A percentile compares a stretch with the other conserved stretches of the same genome.
phyloP scores from a whole-genome alignment of 768 basidiomycete species.

The Gloeostereum incarnatum region DNA sequence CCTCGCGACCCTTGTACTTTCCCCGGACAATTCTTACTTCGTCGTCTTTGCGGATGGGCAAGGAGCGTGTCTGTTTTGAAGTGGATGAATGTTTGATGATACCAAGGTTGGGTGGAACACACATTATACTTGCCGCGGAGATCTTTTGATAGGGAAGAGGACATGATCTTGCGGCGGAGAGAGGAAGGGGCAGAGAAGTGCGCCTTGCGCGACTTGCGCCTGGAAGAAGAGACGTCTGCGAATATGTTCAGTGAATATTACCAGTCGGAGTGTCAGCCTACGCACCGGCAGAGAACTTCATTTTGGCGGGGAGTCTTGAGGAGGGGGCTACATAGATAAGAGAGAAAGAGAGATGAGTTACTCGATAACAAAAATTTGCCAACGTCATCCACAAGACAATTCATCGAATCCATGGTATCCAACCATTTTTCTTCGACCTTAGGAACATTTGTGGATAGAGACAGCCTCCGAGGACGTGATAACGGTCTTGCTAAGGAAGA shows the following conservation, averaged over 20 bases:
- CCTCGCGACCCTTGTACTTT: conserved; percentile 98
- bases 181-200: conserved; percentile 96
- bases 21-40: conserved; percentile 96
- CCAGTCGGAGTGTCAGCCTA: background rate
- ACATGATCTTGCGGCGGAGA: conserved; percentile 96
- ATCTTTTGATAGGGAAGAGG: conserved; percentile 91
- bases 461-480: no score
- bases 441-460: no score
- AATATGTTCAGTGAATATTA: background rate
- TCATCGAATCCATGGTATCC: no score
- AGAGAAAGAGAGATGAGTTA: no score
- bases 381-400: no score
- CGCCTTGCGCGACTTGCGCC: conserved; percentile 97
- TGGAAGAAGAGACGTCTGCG: conserved; percentile 80
- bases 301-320: no score
- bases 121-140: conserved; percentile 89
- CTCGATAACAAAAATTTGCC: no score
- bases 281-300: conserved; percentile 1
- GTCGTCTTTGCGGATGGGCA: conserved; percentile 96
- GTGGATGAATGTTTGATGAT: background rate
- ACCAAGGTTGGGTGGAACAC: conserved; percentile 19
- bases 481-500: no score
- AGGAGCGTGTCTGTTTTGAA: conserved; percentile 61
- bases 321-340: no score
- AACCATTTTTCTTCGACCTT: no score